phyloP scores from a whole-genome alignment of 257 asterid genomes.

The Salvia splendens region DNA sequence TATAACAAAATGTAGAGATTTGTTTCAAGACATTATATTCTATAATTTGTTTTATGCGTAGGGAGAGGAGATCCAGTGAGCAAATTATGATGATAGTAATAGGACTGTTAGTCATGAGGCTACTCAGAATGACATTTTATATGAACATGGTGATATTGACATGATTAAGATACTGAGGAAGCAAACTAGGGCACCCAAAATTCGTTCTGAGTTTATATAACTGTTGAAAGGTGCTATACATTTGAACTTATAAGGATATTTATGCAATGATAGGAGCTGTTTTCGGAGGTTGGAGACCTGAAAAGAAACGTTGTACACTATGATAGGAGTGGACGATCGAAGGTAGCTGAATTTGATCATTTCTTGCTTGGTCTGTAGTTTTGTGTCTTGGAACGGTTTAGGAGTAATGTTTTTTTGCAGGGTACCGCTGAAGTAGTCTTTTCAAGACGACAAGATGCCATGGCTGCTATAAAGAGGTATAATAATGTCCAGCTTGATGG shows the following conservation, averaged over 20 bases:
- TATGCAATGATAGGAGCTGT: slow-evolving; percentile 66
- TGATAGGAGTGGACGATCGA: slow-evolving; percentile 93
- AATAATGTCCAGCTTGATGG: slow-evolving; percentile 71
- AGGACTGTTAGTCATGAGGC: not conserved
- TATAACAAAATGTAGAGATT: not conserved
- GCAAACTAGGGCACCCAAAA: not conserved
- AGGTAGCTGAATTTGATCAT: slow-evolving; percentile 56
- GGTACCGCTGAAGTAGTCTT: slow-evolving; percentile 94
- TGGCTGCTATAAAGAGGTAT: slow-evolving; percentile 64
- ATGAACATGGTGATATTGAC: not conserved
- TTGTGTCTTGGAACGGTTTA: slow-evolving; percentile 37
- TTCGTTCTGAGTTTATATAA: slow-evolving; percentile 15
- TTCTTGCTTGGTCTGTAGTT: slow-evolving; percentile 33
- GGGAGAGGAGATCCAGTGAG: not conserved
- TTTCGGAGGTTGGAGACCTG: slow-evolving; percentile 87
- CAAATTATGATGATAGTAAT: not conserved
- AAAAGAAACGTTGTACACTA: slow-evolving; percentile 72
- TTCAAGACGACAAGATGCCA: slow-evolving; percentile 66
- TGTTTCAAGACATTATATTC: not conserved
- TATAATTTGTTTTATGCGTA: not conserved
- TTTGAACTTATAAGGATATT: slow-evolving; percentile 19
- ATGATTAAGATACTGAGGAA: not conserved
- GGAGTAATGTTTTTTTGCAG: slow-evolving; percentile 43
- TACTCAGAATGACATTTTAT: not conserved
- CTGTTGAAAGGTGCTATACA: slow-evolving; percentile 13